Conservation (phyloP, 2,329 filamentous ascomycete genomes). For the Leptographium wingfieldii region DNA sequence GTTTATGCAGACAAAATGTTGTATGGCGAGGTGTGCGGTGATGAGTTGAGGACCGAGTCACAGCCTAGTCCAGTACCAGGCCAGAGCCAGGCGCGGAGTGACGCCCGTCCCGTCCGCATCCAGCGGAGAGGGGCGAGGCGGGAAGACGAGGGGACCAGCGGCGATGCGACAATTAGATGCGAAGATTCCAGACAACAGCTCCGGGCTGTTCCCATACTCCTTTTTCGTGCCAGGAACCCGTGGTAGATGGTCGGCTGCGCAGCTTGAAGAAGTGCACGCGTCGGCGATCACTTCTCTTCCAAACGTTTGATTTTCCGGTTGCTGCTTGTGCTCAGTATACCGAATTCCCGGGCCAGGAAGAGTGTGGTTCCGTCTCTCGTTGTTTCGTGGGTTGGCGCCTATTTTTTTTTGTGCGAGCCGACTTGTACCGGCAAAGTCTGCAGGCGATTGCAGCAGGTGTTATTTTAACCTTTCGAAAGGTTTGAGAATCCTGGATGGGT, state of each 20-base stretch:
- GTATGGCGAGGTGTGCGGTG: not conserved
- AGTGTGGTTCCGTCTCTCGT: not conserved
- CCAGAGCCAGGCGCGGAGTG: not conserved
- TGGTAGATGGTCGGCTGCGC: not conserved
- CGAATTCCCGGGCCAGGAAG: not conserved
- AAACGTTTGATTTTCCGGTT: not conserved
- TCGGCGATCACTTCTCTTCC: not conserved
- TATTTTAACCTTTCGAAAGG: not conserved
- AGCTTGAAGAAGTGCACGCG: not conserved
- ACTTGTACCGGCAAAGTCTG: not conserved
- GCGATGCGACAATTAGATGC: not conserved
- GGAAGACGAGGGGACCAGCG: conserved; percentile 17
- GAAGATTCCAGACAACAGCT: not conserved
- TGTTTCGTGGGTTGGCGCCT: not conserved
- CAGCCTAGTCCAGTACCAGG: not conserved
- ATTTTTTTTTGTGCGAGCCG: not conserved
- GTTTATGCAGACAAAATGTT: not conserved
- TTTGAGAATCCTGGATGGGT: not conserved
- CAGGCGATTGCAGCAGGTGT: no score
- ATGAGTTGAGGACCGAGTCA: not conserved
- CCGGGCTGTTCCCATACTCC: not conserved
- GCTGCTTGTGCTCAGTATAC: not conserved
- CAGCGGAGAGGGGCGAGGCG: conserved; percentile 46
- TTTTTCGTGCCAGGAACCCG: not conserved
- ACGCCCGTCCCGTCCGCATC: conserved; percentile 46